Conservation (phyloP, 2,329 filamentous ascomycete genomes). For the Nemania bipapillata region DNA sequence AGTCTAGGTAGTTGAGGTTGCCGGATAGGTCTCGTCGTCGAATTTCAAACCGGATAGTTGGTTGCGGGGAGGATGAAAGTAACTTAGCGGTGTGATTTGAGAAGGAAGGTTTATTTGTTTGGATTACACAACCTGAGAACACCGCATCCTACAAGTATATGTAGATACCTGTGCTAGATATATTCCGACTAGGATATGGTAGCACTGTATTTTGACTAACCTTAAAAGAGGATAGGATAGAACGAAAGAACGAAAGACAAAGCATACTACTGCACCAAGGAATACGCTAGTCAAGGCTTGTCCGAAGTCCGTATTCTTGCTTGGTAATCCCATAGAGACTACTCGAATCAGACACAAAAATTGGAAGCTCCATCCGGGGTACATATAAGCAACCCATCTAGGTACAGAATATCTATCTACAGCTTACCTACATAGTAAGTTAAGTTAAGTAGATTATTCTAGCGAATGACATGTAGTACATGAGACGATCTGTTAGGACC, state of each 20-base stretch:
- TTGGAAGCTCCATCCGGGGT: slow-evolving; percentile 4
- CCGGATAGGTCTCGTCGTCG: neutral
- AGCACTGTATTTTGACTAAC: neutral
- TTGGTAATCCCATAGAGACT: slow-evolving; percentile 17
- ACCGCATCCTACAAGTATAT: too few species aligned
- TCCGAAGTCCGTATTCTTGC: slow-evolving; percentile 14
- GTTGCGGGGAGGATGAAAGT: neutral
- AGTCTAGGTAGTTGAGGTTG: too few species aligned
- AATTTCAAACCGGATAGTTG: neutral
- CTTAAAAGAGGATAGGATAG: too few species aligned
- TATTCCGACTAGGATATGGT: neutral
- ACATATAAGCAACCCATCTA: neutral
- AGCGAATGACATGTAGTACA: too few species aligned
- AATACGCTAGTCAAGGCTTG: neutral
- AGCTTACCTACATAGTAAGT: too few species aligned
- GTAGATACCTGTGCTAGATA: neutral
- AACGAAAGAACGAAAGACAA: neutral
- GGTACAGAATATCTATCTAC: neutral
- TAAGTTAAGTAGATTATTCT: too few species aligned
- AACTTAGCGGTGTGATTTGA: slow-evolving; percentile 10
- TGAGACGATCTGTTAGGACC: neutral
- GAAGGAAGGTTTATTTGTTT: neutral
- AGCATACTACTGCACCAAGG: neutral
- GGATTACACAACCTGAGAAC: too few species aligned
- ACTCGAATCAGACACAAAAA: neutral